Conservation (phyloP, 2,329 filamentous ascomycete species). For the Phoma herbarum region DNA sequence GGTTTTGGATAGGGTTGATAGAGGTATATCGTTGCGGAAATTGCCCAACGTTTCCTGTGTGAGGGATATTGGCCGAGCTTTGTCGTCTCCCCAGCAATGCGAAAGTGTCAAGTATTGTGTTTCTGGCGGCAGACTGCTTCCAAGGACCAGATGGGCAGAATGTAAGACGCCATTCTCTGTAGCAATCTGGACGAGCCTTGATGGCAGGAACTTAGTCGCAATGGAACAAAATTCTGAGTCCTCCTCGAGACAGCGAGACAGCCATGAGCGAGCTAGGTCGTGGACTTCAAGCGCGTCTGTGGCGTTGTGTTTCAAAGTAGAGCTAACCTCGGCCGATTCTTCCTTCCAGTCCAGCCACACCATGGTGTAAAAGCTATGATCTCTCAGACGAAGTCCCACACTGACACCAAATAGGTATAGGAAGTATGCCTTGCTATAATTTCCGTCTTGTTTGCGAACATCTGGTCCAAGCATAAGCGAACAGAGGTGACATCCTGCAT, state of each 20-base stretch:
- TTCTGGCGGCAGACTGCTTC: background rate
- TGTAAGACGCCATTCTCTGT: background rate
- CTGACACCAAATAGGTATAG: too few species aligned
- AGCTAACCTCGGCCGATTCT: background rate
- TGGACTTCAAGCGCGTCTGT: background rate
- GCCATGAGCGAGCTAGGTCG: background rate
- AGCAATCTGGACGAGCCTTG: background rate
- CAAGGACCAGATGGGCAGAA: background rate
- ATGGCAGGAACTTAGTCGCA: background rate
- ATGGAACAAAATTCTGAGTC: background rate
- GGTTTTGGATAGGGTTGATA: constrained; percentile 3
- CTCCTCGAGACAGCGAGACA: background rate
- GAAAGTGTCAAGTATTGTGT: constrained; percentile 7
- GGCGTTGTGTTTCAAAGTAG: background rate
- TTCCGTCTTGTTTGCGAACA: background rate
- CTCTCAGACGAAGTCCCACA: too few species aligned
- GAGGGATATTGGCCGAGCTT: background rate
- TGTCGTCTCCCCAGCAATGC: constrained; percentile 9
- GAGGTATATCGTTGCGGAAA: background rate
- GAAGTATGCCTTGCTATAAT: background rate
- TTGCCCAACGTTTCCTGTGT: background rate
- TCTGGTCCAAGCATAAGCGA: background rate
- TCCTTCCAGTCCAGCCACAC: background rate
- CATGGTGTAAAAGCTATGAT: too few species aligned
- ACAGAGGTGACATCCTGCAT: background rate